Base-by-base conservation (phyloP, 1,284 basidiomycete genomes). In the Ustilago tritici region DNA sequence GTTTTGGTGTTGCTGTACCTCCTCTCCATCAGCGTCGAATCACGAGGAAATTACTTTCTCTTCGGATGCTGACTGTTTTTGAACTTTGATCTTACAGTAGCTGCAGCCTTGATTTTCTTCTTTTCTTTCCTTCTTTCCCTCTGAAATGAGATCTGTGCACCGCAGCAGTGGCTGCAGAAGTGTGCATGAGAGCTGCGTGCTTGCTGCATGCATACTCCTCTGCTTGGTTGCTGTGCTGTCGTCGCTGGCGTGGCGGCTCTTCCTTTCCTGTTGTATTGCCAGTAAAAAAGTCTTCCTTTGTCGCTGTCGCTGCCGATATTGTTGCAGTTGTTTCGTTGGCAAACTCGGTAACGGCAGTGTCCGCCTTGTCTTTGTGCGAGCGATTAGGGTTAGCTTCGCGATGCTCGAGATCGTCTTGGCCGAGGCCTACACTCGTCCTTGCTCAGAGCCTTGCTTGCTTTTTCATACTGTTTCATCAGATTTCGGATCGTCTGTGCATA, bases 81-180 rank as follows among this genome's bases (percentile, higher is more conserved):
- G 57, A 52, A 53, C 28, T 58, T 49, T 41, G 35, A 36, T 38
- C 32, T 41, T 52, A 34, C 23, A 28, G 23, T 28, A 56, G 52
- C 56, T 63, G 61, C 61, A 64, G 55, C 61, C 61, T 57, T 56
- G 35, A 56, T 64, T 55, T 56, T 47, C 38, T 28, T 35, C n/a
- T 53, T 59, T 54, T 56, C 38, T 40, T 63, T 50, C 53, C 12
- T 23, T 10, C 41, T 38, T 11, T 50, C n/a, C 28, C 14, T 31
- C 31, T 50, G 15, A 32, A 50, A 15, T 57, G 28, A 43, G 41
- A 46, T 43, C 41, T 57, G 56, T 38, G 38, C 55, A 56, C 8
- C 55, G 56, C 56, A 47, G 43, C 40, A 57, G 41, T 46, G 40
- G 41, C 10, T 57, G 56, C 56, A 47, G 40, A 0, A 57, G 41